A percentile compares a stretch with the other conserved stretches of the same genome.
phyloP scores from a whole-genome alignment of 2,329 filamentous ascomycete species.

The Karstenula rhodostoma region DNA sequence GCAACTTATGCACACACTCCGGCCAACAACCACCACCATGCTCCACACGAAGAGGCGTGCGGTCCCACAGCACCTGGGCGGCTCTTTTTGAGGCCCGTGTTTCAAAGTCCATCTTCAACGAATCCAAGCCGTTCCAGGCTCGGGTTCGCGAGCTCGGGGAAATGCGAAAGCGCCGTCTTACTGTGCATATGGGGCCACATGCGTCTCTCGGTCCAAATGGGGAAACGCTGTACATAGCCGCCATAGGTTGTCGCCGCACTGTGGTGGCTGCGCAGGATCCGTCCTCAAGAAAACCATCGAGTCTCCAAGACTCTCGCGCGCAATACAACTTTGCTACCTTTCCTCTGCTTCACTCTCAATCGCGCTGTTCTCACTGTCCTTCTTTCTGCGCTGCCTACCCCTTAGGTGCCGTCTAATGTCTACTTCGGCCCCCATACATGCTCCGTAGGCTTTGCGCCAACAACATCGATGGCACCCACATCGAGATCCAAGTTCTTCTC shows the following conservation, averaged over 20 bases:
- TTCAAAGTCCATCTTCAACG: background rate
- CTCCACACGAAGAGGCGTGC: background rate
- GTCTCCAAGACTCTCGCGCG: conserved; percentile 5
- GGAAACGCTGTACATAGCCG: conserved; percentile 12
- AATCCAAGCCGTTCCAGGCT: background rate
- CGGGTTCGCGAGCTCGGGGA: conserved; percentile 3
- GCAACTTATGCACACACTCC: background rate
- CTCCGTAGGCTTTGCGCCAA: conserved; percentile 13
- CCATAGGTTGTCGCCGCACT: conserved; percentile 10
- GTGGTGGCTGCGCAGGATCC: conserved; percentile 13
- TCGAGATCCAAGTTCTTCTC: conserved; percentile 55
- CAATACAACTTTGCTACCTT: background rate
- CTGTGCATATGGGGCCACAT: conserved; percentile 10
- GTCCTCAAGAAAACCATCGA: background rate
- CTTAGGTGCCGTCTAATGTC: conserved; percentile 6
- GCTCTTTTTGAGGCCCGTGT: conserved; percentile 12
- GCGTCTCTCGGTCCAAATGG: conserved; percentile 8
- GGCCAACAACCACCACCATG: background rate
- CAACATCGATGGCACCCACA: conserved; percentile 36
- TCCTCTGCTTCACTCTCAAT: conserved; percentile 1
- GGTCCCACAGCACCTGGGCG: background rate
- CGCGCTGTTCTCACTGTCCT: conserved; percentile 16
- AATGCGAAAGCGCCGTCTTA: conserved; percentile 7
- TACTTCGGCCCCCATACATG: background rate
- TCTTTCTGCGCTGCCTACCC: conserved; percentile 20